A percentile compares a stretch with the other conserved stretches of the same genome.
phyloP scores from a whole-genome alignment of 768 basidiomycete genomes.

The Phlebiopsis gigantea region DNA sequence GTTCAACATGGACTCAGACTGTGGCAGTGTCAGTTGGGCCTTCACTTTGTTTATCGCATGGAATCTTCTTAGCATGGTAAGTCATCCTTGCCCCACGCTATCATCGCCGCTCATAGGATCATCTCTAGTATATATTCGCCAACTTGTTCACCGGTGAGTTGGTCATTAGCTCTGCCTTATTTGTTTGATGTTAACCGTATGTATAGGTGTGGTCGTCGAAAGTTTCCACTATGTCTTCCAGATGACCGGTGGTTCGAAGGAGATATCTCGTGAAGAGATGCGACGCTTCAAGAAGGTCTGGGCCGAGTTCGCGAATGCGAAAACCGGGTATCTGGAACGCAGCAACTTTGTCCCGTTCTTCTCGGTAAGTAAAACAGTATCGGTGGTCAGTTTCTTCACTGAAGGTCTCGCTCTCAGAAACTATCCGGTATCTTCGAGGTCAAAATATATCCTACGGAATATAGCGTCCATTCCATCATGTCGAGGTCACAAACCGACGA shows the following conservation, averaged over 20 bases:
- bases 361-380: constrained; percentile 46
- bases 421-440: constrained; percentile 86
- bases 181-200: constrained; percentile 1
- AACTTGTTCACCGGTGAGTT: constrained; percentile 87
- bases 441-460: constrained; percentile 72
- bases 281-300: constrained; percentile 92
- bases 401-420: constrained; percentile 40
- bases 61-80: constrained; percentile 93
- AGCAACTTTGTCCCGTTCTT: constrained; percentile 75
- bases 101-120: background rate
- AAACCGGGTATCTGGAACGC: constrained; percentile 74
- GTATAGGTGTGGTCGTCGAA: constrained; percentile 81
- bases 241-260: constrained; percentile 72
- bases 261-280: constrained; percentile 87
- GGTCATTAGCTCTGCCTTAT: background rate
- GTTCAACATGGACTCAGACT: constrained; percentile 65
- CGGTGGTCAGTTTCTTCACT: constrained; percentile 2
- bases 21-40: constrained; percentile 81
- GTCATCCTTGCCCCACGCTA: too few relatives aligned
- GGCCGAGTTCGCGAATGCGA: constrained; percentile 76
- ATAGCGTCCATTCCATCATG: constrained; percentile 55
- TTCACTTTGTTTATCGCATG: constrained; percentile 87
- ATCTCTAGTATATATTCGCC: constrained; percentile 80
- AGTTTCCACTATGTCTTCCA: constrained; percentile 96
- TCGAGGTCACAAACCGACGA: constrained; percentile 39